phyloP scores from a whole-genome alignment of 2,329 filamentous ascomycete genomes.

The Penicillium expansum region DNA sequence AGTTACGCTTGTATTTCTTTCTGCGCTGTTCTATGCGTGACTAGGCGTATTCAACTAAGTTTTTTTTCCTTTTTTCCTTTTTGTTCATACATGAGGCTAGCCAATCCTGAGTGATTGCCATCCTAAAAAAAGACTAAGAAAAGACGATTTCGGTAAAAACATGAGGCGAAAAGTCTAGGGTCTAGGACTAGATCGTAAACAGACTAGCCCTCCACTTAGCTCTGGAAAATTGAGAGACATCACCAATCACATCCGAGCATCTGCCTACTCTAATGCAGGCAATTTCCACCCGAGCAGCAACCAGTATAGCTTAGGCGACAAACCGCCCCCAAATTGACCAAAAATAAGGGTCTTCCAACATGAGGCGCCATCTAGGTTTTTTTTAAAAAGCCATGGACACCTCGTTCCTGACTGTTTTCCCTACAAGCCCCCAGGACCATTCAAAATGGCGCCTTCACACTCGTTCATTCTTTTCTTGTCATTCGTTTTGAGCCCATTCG shows the following conservation, averaged over 20 bases:
- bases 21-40: background rate
- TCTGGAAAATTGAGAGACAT: conserved; percentile 1
- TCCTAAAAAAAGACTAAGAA: background rate
- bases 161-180: conserved; percentile 6
- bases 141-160: background rate
- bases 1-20: conserved; percentile 8
- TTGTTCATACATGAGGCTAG: background rate
- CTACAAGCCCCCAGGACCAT: background rate
- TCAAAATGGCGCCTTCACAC: conserved; percentile 24
- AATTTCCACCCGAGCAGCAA: conserved; percentile 3
- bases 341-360: conserved; percentile 6
- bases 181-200: background rate
- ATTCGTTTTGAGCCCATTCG: conserved; percentile 21
- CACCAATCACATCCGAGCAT: conserved; percentile 2
- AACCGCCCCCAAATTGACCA: background rate
- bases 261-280: conserved; percentile 5
- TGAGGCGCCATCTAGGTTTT: background rate
- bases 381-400: conserved; percentile 2
- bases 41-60: background rate
- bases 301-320: background rate
- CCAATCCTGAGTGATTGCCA: background rate
- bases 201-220: background rate
- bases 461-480: conserved; percentile 26
- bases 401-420: background rate
- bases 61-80: background rate